phyloP scores from a whole-genome alignment of 1,284 basidiomycete species.

The Wolfiporia cocos region DNA sequence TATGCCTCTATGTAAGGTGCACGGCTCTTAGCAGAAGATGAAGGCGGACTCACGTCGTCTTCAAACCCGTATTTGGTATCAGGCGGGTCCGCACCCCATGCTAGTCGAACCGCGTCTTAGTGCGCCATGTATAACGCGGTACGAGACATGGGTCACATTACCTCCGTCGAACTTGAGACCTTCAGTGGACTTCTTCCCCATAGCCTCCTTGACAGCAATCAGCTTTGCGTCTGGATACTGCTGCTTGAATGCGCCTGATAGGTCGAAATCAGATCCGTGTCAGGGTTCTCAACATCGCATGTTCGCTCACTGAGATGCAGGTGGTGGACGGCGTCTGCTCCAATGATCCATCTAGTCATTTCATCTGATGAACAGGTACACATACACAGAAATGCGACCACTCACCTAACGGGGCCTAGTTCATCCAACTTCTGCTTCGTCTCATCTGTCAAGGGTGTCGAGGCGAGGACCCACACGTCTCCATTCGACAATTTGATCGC shows the following conservation, averaged over 20 bases:
- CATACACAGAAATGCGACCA: slow-evolving; percentile 9
- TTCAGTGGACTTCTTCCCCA: slow-evolving; percentile 34
- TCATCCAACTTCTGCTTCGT: slow-evolving; percentile 69
- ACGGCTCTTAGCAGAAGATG: too few species aligned
- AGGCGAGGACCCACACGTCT: slow-evolving; percentile 83
- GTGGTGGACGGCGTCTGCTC: slow-evolving; percentile 60
- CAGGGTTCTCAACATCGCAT: background rate
- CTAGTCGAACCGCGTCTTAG: background rate
- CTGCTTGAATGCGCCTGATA: slow-evolving; percentile 60
- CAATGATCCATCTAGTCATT: slow-evolving; percentile 55
- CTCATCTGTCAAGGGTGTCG: slow-evolving; percentile 70
- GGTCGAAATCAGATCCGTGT: background rate
- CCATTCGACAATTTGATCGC: slow-evolving; percentile 71
- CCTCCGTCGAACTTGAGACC: slow-evolving; percentile 53
- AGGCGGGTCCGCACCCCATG: slow-evolving; percentile 36
- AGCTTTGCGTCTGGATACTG: slow-evolving; percentile 76
- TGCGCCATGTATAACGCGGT: slow-evolving; percentile 2
- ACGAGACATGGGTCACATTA: slow-evolving; percentile 25
- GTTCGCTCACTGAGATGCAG: slow-evolving; percentile 50
- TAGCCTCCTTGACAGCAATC: slow-evolving; percentile 55
- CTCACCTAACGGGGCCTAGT: slow-evolving; percentile 74
- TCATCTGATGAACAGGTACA: slow-evolving; percentile 17
- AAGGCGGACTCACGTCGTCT: slow-evolving; percentile 50
- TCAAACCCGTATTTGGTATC: slow-evolving; percentile 77
- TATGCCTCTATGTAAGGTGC: background rate